These are phyloP conservation scores for Mycena galericulata DNA, from an alignment of 768 basidiomycete genomes.

Conservation along the genomic window DNA sequence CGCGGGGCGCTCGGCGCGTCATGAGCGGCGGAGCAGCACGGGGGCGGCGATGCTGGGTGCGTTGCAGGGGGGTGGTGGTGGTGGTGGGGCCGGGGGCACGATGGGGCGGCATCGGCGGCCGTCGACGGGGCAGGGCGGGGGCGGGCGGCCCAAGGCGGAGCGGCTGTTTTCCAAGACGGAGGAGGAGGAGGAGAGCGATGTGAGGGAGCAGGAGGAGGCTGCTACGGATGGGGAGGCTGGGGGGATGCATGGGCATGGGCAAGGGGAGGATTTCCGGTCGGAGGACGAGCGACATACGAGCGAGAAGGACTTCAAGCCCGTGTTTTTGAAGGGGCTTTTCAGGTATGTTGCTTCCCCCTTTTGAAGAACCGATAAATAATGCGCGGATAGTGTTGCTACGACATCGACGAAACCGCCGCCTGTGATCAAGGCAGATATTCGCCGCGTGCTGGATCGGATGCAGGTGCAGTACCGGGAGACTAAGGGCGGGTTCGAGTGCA, in stretches of 20 bases:
- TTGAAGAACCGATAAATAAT: slow-evolving; percentile 12
- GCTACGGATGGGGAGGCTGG: slow-evolving; percentile 59
- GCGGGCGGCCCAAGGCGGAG: slow-evolving; percentile 52
- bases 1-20: slow-evolving; percentile 68
- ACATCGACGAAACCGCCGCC: slow-evolving; percentile 91
- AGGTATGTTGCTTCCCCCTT: slow-evolving; percentile 62
- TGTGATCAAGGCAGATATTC: slow-evolving; percentile 86
- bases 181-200: slow-evolving; percentile 52
- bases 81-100: slow-evolving; percentile 69
- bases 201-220: slow-evolving; percentile 43
- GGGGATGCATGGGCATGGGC: slow-evolving; percentile 42
- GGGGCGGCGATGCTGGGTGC: slow-evolving; percentile 65
- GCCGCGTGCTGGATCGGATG: slow-evolving; percentile 90
- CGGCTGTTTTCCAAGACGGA: slow-evolving; percentile 63
- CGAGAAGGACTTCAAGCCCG: slow-evolving; percentile 90
- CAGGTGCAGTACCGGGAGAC: slow-evolving; percentile 95
- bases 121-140: slow-evolving; percentile 70
- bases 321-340: slow-evolving; percentile 96
- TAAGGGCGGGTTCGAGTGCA: slow-evolving; percentile 94
- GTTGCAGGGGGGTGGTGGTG: no score
- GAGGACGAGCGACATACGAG: slow-evolving; percentile 61
- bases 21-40: slow-evolving; percentile 83
- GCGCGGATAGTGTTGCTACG: slow-evolving; percentile 77
- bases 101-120: slow-evolving; percentile 78
- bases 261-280: slow-evolving; percentile 61